These are phyloP conservation scores for Neurospora sp. DNA, from an alignment of 495 filamentous ascomycete species.

Conservation along the genomic window DNA sequence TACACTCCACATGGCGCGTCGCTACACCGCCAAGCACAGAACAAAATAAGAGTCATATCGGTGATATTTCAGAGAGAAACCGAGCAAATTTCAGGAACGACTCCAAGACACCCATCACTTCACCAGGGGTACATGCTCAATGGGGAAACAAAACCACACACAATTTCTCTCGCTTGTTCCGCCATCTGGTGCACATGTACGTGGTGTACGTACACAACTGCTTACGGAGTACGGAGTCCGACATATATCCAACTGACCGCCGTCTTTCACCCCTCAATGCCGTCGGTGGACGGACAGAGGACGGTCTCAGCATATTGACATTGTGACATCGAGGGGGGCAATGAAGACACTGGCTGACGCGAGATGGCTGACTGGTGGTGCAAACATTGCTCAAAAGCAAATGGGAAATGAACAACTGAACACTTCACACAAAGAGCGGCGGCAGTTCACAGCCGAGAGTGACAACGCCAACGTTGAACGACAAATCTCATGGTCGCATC, in stretches of 20 bases:
- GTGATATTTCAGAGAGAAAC: not conserved
- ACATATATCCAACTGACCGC: not conserved
- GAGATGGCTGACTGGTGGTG: slow-evolving; percentile 15
- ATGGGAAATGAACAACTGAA: not conserved
- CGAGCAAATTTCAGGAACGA: not conserved
- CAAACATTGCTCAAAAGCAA: not conserved
- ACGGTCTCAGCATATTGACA: not conserved
- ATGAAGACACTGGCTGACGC: slow-evolving; percentile 7
- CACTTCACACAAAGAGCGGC: not conserved
- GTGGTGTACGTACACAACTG: not conserved
- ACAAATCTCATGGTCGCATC: not conserved
- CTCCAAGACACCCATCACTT: not conserved
- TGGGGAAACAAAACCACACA: not conserved
- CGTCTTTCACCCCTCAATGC: not conserved
- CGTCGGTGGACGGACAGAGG: not conserved
- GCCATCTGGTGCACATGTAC: not conserved
- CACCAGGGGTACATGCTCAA: not conserved
- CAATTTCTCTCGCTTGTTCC: not conserved
- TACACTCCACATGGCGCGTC: not conserved
- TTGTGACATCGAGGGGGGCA: not conserved
- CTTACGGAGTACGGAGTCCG: not conserved
- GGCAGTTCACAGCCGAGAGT: not conserved
- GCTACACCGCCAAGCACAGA: not conserved
- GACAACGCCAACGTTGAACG: slow-evolving; percentile 1
- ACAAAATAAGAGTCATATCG: not conserved